These are phyloP conservation scores for Hyphodiscus sp. DNA, from an alignment of 2,329 filamentous ascomycete genomes.

Conservation along the genomic window DNA sequence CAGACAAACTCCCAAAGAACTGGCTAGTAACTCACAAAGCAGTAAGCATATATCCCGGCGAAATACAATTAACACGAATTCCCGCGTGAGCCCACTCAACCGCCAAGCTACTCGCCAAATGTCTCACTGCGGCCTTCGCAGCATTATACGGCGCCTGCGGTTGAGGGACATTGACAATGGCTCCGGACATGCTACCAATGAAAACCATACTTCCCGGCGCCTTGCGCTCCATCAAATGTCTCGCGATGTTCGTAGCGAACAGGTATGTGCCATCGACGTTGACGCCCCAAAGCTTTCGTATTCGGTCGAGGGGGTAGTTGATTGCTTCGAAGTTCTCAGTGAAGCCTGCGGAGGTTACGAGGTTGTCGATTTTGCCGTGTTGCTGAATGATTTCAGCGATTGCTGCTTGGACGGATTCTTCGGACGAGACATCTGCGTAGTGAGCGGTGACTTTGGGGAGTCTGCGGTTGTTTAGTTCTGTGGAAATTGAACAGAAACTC, in stretches of 20 bases:
- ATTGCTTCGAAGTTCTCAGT: slow-evolving; percentile 93
- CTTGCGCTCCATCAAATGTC: slow-evolving; percentile 80
- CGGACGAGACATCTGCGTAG: slow-evolving; percentile 79
- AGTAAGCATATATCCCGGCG: slow-evolving; percentile 93
- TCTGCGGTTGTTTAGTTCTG: slow-evolving; percentile 33
- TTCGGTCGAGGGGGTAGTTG: slow-evolving; percentile 81
- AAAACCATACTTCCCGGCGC: slow-evolving; percentile 80
- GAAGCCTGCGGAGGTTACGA: slow-evolving; percentile 95
- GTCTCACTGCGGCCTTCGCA: slow-evolving; percentile 84
- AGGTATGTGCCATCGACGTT: slow-evolving; percentile 92
- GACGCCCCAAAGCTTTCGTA: slow-evolving; percentile 90
- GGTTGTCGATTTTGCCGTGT: slow-evolving; percentile 80
- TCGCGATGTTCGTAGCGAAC: slow-evolving; percentile 76
- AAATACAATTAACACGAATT: slow-evolving; percentile 93
- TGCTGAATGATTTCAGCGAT: slow-evolving; percentile 60
- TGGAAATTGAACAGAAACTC: neutral
- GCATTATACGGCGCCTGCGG: slow-evolving; percentile 91
- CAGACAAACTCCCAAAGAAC: slow-evolving; percentile 3
- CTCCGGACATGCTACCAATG: slow-evolving; percentile 91
- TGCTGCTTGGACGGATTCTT: slow-evolving; percentile 68
- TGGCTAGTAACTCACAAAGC: slow-evolving; percentile 59
- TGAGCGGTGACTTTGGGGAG: slow-evolving; percentile 83
- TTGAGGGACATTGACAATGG: slow-evolving; percentile 92
- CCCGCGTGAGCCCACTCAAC: slow-evolving; percentile 88
- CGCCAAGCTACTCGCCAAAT: slow-evolving; percentile 79